Conservation (phyloP, 345 rosid genomes). For the Erysimum cheiranthoides region DNA sequence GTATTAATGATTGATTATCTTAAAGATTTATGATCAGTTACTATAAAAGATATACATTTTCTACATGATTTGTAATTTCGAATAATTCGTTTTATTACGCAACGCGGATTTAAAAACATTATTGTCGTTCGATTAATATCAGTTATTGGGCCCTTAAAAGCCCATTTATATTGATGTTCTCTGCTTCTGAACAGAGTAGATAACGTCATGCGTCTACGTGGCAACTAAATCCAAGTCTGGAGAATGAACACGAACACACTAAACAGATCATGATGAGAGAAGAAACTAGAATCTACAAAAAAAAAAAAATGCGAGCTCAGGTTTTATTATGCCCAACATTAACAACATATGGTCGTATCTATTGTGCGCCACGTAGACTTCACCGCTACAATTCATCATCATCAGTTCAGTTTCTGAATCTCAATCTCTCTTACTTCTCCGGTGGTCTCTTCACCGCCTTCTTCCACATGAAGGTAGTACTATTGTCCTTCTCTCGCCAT, state of each 20-base stretch:
- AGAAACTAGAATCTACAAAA: slow-evolving; percentile 21
- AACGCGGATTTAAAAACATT: no score
- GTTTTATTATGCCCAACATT: slow-evolving; percentile 42
- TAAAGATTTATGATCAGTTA: neutral
- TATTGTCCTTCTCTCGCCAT: slow-evolving; percentile 6
- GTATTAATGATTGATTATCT: neutral
- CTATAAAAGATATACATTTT: no score
- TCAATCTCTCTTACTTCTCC: slow-evolving; percentile 40
- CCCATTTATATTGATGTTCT: neutral
- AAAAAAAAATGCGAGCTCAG: slow-evolving; percentile 27
- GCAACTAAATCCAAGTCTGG: neutral
- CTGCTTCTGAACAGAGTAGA: neutral
- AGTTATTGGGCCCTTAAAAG: neutral
- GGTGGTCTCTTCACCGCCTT: slow-evolving; percentile 14
- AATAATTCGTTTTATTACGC: no score
- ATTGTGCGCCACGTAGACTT: slow-evolving; percentile 47
- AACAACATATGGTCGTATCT: slow-evolving; percentile 52
- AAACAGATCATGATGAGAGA: slow-evolving; percentile 34
- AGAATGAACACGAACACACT: slow-evolving; percentile 8
- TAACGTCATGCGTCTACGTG: slow-evolving; percentile 25
- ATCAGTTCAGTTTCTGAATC: slow-evolving; percentile 33
- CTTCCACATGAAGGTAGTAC: slow-evolving; percentile 72
- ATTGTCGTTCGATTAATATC: neutral
- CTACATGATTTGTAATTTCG: no score
- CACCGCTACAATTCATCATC: slow-evolving; percentile 30